phyloP scores from a whole-genome alignment of 768 basidiomycete genomes.

The Tulasnella sp. region DNA sequence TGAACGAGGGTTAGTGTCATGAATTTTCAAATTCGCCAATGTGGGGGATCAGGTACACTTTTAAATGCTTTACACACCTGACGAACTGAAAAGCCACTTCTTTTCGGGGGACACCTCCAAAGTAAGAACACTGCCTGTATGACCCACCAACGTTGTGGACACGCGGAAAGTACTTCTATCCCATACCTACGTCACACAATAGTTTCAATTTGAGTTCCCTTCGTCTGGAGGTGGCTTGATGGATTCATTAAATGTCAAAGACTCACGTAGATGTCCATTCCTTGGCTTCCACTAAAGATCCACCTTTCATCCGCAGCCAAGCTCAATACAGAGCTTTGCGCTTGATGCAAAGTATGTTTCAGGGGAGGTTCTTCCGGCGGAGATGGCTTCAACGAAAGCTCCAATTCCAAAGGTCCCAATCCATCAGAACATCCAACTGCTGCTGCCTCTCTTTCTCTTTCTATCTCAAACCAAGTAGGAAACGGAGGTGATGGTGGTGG shows the following conservation, averaged over 20 bases:
- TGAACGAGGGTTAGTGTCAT: too few relatives aligned
- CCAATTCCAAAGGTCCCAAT: too few relatives aligned
- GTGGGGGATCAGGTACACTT: not conserved
- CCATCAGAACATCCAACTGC: too few relatives aligned
- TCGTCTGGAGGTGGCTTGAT: too few relatives aligned
- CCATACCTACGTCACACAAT: conserved; percentile 54
- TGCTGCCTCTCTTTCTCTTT: not conserved
- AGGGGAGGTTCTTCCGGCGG: conserved; percentile 27
- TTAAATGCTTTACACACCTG: conserved; percentile 39
- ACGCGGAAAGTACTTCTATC: conserved; percentile 57
- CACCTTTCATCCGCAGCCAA: conserved; percentile 56
- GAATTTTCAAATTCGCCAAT: not conserved
- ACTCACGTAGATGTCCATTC: conserved; percentile 58
- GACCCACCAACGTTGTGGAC: conserved; percentile 58
- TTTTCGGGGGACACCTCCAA: conserved; percentile 63
- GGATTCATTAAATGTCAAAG: too few relatives aligned
- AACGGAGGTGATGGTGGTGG: conserved; percentile 11
- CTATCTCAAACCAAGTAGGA: conserved; percentile 10
- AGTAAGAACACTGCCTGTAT: conserved; percentile 72
- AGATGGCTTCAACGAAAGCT: too few relatives aligned
- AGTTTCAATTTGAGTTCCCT: conserved; percentile 16
- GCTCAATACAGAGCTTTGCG: conserved; percentile 56
- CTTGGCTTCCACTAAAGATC: conserved; percentile 77
- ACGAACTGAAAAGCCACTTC: conserved; percentile 81
- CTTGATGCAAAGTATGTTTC: conserved; percentile 57